Conservation (phyloP, 2,329 filamentous ascomycete genomes). For the Pseudogymnoascus sp. region DNA sequence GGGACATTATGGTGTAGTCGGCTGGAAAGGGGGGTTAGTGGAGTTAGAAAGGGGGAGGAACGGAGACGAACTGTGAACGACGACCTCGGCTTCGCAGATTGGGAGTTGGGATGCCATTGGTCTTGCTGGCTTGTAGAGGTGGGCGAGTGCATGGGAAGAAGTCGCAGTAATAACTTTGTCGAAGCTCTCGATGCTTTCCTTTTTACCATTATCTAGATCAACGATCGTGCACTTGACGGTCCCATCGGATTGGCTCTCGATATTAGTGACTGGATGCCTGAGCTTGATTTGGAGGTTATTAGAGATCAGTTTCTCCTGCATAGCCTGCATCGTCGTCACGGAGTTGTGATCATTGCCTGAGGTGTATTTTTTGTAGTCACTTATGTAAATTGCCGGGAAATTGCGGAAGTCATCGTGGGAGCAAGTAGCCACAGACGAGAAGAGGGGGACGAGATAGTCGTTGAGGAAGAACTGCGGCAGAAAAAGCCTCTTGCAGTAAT, state of each 20-base stretch:
- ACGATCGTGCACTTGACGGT: neutral
- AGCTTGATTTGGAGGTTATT: conserved; percentile 1
- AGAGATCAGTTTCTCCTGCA: neutral
- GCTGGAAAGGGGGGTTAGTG: neutral
- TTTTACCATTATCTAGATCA: neutral
- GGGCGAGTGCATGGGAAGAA: neutral
- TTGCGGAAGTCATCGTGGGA: neutral
- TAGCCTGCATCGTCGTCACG: neutral
- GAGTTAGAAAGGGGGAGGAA: neutral
- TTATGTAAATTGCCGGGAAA: neutral
- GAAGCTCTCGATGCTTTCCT: neutral
- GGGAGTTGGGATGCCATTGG: conserved; percentile 1
- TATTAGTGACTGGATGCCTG: neutral
- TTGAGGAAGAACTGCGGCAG: neutral
- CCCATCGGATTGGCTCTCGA: neutral
- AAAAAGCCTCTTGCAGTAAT: neutral
- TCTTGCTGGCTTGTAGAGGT: neutral
- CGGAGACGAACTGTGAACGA: neutral
- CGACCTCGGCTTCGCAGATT: neutral
- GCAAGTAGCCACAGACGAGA: neutral
- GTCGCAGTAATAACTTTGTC: neutral
- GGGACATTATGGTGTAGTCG: conserved; percentile 1
- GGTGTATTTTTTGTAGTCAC: neutral
- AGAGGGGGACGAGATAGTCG: neutral
- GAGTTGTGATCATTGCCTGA: neutral